Evolutionary conservation across 2,329 filamentous ascomycete species (phyloP).

Genomic region (Penicillium sp.): DNA sequence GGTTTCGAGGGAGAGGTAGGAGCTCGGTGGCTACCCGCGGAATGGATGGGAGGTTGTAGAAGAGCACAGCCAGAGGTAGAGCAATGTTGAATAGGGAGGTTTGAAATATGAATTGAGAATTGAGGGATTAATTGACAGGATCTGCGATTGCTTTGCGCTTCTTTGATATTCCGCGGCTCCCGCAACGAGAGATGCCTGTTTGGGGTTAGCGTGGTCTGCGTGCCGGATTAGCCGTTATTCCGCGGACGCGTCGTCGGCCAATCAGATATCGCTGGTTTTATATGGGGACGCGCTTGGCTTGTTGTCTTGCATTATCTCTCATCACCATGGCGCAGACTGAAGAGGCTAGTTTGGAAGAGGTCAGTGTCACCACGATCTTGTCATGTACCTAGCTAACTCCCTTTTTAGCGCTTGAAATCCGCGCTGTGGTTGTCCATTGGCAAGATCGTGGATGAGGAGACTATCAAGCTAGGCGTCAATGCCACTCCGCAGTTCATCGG

Average conservation of each 20-base stretch:
- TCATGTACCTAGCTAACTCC: neutral
- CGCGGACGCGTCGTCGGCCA: slow-evolving; percentile 17
- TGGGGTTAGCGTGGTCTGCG: neutral
- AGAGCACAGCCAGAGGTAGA: neutral
- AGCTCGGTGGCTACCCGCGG: neutral
- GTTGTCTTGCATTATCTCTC: slow-evolving; percentile 1
- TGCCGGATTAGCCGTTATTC: slow-evolving; percentile 15
- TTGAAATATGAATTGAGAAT: neutral
- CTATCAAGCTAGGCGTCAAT: slow-evolving; percentile 63
- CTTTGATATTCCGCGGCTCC: slow-evolving; percentile 9
- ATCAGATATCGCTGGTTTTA: slow-evolving; percentile 11
- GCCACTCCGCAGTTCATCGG: slow-evolving; percentile 88
- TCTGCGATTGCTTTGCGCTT: slow-evolving; percentile 8
- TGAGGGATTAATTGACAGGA: slow-evolving; percentile 5
- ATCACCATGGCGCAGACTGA: slow-evolving; percentile 24
- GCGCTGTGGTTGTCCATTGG: slow-evolving; percentile 77
- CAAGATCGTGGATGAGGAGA: slow-evolving; percentile 81
- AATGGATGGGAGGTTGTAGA: neutral
- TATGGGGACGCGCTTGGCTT: slow-evolving; percentile 10
- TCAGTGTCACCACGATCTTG: slow-evolving; percentile 9
- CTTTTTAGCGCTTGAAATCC: slow-evolving; percentile 63
- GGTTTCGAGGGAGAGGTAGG: neutral
- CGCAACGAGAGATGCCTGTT: slow-evolving; percentile 1
- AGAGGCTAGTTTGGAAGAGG: slow-evolving; percentile 30
- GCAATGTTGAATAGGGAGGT: neutral